Percentiles rank a stretch among this genome's conserved stretches.
phyloP scores from a whole-genome alignment of 1,284 basidiomycete genomes.

The Sanghuangporus weigelae region DNA sequence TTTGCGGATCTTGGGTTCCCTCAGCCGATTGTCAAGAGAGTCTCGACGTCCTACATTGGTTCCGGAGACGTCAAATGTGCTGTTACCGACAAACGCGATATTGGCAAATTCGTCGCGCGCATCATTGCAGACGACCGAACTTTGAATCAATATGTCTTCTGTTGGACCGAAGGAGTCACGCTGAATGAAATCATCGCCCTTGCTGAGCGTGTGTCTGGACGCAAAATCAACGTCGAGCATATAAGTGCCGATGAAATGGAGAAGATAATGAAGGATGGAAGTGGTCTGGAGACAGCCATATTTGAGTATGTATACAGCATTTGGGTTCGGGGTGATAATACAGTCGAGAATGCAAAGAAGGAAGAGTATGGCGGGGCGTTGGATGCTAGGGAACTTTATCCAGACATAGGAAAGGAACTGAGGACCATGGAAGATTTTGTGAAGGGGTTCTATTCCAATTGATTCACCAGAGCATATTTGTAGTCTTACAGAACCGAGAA shows the following conservation, averaged over 20 bases:
- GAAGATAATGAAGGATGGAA: neutral
- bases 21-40: neutral
- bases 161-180: constrained; percentile 25
- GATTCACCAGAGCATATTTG: neutral
- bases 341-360: constrained; percentile 17
- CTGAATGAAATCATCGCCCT: constrained; percentile 10
- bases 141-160: constrained; percentile 25
- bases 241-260: neutral
- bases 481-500: too few relatives aligned
- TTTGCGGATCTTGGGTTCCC: neutral
- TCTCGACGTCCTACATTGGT: neutral
- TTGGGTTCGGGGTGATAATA: constrained; percentile 13
- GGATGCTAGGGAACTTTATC: constrained; percentile 17
- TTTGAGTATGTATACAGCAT: constrained; percentile 3
- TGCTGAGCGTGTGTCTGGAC: neutral
- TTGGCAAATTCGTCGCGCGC: constrained; percentile 18
- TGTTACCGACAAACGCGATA: constrained; percentile 13
- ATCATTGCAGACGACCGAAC: constrained; percentile 24
- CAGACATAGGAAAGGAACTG: constrained; percentile 7
- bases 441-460: neutral
- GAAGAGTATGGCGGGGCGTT: constrained; percentile 10
- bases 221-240: neutral
- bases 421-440: constrained; percentile 2
- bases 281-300: neutral
- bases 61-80: constrained; percentile 15